Evolutionary conservation across 2,329 filamentous ascomycete genomes (phyloP).

Genomic region (Trichophyton equinum): DNA sequence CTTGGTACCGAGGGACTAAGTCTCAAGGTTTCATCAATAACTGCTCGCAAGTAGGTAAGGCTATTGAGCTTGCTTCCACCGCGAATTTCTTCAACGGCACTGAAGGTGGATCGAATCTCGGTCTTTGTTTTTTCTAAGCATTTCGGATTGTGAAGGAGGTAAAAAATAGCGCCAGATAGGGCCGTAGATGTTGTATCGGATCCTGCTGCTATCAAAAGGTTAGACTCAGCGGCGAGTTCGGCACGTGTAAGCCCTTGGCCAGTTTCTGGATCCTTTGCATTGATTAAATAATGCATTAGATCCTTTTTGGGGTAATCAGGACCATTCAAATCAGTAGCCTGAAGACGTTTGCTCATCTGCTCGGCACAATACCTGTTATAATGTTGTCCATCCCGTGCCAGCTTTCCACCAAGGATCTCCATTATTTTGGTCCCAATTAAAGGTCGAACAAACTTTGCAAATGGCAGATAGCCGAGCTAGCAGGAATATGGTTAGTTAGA

Average conservation of each 20-base stretch:
- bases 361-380: constrained; percentile 13
- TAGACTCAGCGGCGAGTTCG: constrained; percentile 38
- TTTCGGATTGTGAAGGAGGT: constrained; percentile 25
- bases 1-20: constrained; percentile 20
- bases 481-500: not conserved
- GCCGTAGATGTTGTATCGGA: constrained; percentile 30
- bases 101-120: constrained; percentile 26
- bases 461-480: constrained; percentile 12
- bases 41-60: constrained; percentile 31
- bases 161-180: constrained; percentile 28
- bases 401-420: constrained; percentile 10
- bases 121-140: constrained; percentile 19
- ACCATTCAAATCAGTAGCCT: constrained; percentile 13
- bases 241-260: constrained; percentile 31
- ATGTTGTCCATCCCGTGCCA: constrained; percentile 7
- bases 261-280: constrained; percentile 36
- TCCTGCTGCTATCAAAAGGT: constrained; percentile 38
- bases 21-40: constrained; percentile 27
- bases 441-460: constrained; percentile 6
- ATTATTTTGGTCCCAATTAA: constrained; percentile 9
- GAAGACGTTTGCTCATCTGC: constrained; percentile 34
- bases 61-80: constrained; percentile 20
- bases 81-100: constrained; percentile 24
- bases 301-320: constrained; percentile 28
- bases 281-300: constrained; percentile 36